A percentile compares a stretch with the other conserved stretches of the same genome.
Conservation (phyloP, 352 stramenopile species). For the Phytophthora quininea region DNA sequence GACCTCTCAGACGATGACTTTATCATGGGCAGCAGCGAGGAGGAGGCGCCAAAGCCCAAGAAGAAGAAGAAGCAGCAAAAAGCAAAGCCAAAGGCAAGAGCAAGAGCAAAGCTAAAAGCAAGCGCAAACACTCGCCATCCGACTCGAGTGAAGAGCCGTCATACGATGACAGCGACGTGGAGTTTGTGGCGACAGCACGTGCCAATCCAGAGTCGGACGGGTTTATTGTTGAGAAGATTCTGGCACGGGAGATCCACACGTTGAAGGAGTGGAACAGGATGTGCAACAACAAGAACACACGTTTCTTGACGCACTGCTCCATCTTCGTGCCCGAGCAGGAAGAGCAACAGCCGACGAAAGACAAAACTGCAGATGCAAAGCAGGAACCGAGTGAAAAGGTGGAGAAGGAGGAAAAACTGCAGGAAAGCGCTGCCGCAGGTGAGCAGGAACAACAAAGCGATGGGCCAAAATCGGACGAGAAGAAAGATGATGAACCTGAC, state of each 20-base stretch:
- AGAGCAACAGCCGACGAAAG: constrained; percentile 16
- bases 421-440: neutral
- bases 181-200: constrained; percentile 17
- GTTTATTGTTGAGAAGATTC: constrained; percentile 87
- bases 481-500: neutral
- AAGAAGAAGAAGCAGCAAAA: constrained; percentile 34
- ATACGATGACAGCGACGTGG: constrained; percentile 31
- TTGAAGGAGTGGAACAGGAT: constrained; percentile 82
- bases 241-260: constrained; percentile 81
- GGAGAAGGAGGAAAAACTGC: neutral
- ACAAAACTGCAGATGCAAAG: neutral
- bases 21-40: constrained; percentile 33
- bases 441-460: neutral
- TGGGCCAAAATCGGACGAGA: no score
- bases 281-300: constrained; percentile 72
- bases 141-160: constrained; percentile 37
- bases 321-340: constrained; percentile 81
- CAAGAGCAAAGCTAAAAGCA: constrained; percentile 33
- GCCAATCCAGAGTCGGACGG: constrained; percentile 53
- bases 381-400: neutral
- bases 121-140: constrained; percentile 29
- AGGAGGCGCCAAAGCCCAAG: constrained; percentile 40
- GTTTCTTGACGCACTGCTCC: constrained; percentile 79
- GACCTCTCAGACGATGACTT: constrained; percentile 45
- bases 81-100: constrained; percentile 27